Conservation (phyloP, 2,329 filamentous ascomycete genomes). For the Fusarium newnesense region DNA sequence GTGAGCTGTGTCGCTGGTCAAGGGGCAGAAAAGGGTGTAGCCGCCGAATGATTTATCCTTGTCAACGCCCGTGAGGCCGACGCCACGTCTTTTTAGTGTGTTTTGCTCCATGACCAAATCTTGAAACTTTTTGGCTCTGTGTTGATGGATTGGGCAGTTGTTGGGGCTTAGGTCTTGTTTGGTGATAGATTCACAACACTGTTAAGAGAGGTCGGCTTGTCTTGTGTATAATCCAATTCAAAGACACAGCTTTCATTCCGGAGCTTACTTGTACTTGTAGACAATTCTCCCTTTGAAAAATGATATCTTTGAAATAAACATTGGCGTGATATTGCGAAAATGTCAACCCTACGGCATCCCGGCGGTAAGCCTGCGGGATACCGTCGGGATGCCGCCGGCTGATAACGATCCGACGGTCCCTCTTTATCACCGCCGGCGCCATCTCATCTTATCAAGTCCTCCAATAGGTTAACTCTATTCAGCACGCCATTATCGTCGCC, state of each 20-base stretch:
- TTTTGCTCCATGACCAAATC: slow-evolving; percentile 43
- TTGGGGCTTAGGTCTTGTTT: neutral
- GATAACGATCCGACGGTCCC: slow-evolving; percentile 3
- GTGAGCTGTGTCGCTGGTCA: slow-evolving; percentile 42
- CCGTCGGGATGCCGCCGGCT: slow-evolving; percentile 36
- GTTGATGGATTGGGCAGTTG: neutral
- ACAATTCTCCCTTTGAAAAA: accelerated
- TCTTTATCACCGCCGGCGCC: slow-evolving; percentile 1
- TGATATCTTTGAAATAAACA: neutral
- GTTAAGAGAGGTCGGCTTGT: neutral
- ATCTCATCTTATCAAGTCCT: neutral
- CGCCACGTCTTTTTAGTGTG: slow-evolving; percentile 43
- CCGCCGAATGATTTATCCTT: slow-evolving; percentile 41
- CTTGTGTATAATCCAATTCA: accelerated
- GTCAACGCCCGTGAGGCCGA: slow-evolving; percentile 45
- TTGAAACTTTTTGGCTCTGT: accelerated
- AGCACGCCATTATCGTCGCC: slow-evolving; percentile 42
- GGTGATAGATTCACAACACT: neutral
- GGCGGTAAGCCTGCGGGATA: slow-evolving; percentile 6
- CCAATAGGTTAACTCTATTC: slow-evolving; percentile 22
- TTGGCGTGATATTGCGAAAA: neutral
- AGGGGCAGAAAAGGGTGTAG: slow-evolving; percentile 46
- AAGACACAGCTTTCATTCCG: neutral
- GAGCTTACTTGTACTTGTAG: neutral
- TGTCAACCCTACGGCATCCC: neutral